Conservation (phyloP, 2,329 filamentous ascomycete genomes). For the Zasmidium angulare region DNA sequence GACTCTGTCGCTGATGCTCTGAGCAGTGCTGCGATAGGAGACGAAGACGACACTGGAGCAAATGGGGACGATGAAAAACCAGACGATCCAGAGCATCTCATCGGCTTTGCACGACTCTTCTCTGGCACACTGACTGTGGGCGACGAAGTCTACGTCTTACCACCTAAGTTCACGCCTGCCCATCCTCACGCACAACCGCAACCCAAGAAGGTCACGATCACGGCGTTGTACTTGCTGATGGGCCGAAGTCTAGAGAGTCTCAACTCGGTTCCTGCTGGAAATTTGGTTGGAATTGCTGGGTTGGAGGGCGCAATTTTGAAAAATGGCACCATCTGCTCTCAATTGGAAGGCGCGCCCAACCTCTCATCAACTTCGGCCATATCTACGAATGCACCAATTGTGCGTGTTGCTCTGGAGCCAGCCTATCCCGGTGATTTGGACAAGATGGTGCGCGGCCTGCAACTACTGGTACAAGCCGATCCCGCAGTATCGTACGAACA, state of each 20-base stretch:
- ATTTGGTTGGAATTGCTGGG: constrained; percentile 92
- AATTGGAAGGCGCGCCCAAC: constrained; percentile 82
- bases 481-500: constrained; percentile 96
- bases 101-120: constrained; percentile 92
- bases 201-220: constrained; percentile 80
- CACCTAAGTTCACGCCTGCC: constrained; percentile 88
- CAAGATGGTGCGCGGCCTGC: constrained; percentile 89
- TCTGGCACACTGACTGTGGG: constrained; percentile 87
- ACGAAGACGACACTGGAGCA: constrained; percentile 51
- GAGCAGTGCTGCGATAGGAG: constrained; percentile 60
- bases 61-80: constrained; percentile 49
- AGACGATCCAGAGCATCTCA: constrained; percentile 78
- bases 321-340: constrained; percentile 88
- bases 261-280: constrained; percentile 82
- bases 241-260: constrained; percentile 82
- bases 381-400: constrained; percentile 74
- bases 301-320: constrained; percentile 94
- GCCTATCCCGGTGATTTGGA: constrained; percentile 85
- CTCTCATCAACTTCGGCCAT: constrained; percentile 79
- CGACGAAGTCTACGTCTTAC: constrained; percentile 85
- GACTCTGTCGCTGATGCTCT: constrained; percentile 62
- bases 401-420: constrained; percentile 92
- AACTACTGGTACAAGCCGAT: constrained; percentile 87
- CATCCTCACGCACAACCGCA: constrained; percentile 69
- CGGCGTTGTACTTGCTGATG: constrained; percentile 92